A percentile compares a stretch with the other conserved stretches of the same genome.
phyloP scores from a whole-genome alignment of 2,329 filamentous ascomycete species.

The Trichoderma simmonsii region DNA sequence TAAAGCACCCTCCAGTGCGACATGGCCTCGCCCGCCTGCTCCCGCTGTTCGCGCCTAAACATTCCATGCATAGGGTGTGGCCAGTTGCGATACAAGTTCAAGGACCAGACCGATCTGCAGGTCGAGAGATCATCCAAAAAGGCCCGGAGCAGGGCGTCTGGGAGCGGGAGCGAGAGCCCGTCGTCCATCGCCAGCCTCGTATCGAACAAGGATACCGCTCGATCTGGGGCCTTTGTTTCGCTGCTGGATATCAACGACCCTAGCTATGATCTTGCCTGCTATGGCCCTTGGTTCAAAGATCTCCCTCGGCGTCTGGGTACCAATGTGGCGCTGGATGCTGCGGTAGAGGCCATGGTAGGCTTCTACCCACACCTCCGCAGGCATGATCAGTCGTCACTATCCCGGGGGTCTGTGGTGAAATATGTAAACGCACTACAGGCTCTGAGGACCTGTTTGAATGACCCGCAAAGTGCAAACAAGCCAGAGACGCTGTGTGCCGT shows the following conservation, averaged over 20 bases:
- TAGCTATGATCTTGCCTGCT: slow-evolving; percentile 46
- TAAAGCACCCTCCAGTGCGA: slow-evolving; percentile 40
- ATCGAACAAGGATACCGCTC: slow-evolving; percentile 29
- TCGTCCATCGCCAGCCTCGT: background rate
- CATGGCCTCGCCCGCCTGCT: slow-evolving; percentile 41
- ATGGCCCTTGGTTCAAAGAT: slow-evolving; percentile 44
- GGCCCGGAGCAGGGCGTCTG: background rate
- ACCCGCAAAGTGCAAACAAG: slow-evolving; percentile 28
- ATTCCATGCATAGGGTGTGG: slow-evolving; percentile 46
- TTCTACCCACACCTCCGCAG: slow-evolving; percentile 27
- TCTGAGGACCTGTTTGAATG: slow-evolving; percentile 27
- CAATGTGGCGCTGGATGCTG: slow-evolving; percentile 44
- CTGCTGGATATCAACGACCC: slow-evolving; percentile 40
- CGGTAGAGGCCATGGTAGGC: slow-evolving; percentile 31
- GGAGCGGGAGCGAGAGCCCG: background rate
- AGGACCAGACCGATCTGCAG: slow-evolving; percentile 29
- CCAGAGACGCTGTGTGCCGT: slow-evolving; percentile 37
- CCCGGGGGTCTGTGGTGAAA: slow-evolving; percentile 24
- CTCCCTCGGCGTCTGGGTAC: slow-evolving; percentile 44
- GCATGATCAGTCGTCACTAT: slow-evolving; percentile 22
- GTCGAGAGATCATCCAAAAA: slow-evolving; percentile 6
- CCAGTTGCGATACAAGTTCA: slow-evolving; percentile 48
- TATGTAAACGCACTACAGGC: slow-evolving; percentile 32
- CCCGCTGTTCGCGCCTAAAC: slow-evolving; percentile 44
- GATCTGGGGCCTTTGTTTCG: slow-evolving; percentile 27